Evolutionary conservation across 805 yeast species (phyloP), one percentile per base, ranked within the genome.

Genomic region (Zygosaccharomyces siamensis): DNA sequence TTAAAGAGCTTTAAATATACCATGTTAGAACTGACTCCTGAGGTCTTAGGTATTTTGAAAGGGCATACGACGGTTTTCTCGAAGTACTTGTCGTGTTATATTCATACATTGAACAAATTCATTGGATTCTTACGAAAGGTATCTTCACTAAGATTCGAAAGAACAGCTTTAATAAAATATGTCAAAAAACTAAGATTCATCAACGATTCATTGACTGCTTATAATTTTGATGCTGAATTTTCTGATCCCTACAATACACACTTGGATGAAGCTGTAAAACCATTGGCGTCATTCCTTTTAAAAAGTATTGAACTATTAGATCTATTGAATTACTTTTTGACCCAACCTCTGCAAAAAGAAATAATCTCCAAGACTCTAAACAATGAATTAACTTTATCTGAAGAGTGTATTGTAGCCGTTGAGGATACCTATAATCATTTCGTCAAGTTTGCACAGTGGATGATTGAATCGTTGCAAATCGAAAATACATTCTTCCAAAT

Each of bases 371-470:
- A 67, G 51, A 67, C 71, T 10, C 44, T 67, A 43, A 67, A 67
- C 43, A 45, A 46, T 8, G 59, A 61, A 31, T 36, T 67, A 14
- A 53, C 56, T 3, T 35, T 66, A 7, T 45, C 61, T 11, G 61
- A 57, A 2, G 54, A 49, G 1, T 53, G 62, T 28, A 51, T 63
- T 8, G 50, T 48, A 4, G 48, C 54, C 4, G 56, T 66, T 14
- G 67, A 66, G 28, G 67, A 62, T 26, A 51, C 61, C 6, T 63
- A 59, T 45, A 64, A 63, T 27, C 66, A 62, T 47, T 65, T 61
- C 45, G 63, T 65, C 26, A 67, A 67, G 38, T 66, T 61, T 48
- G 62, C 64, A 5, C 70, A 67, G 49, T 67, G 71, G 71, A 55
- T 62, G 62, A 45, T 62, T 12, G 70, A 65, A 39, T 59, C 70